Evolutionary conservation across 78 protist genomes (phyloP).

Genomic region (Trichosphaerium sp.): DNA sequence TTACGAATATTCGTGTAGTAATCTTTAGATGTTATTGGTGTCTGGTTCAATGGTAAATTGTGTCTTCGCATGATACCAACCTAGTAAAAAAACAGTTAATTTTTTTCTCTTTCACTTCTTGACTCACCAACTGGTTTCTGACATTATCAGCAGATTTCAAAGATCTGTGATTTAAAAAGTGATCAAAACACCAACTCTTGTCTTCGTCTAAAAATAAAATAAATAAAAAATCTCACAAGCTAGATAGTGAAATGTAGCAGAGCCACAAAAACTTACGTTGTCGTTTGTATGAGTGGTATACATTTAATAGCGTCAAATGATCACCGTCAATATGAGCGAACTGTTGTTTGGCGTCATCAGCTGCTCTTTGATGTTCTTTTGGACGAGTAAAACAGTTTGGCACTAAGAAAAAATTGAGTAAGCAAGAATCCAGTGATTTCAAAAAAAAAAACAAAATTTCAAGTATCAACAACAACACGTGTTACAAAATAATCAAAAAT

Average conservation of each 20-base stretch:
- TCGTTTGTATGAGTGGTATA: conserved; percentile 85
- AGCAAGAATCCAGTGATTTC: not conserved
- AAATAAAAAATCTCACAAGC: not conserved
- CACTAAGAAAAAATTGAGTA: no score
- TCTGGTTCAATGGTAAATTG: no score
- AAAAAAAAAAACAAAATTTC: not conserved
- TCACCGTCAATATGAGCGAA: conserved; percentile 97
- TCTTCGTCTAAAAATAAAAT: not conserved
- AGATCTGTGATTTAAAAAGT: conserved; percentile 81
- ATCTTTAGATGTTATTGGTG: conserved; percentile 6
- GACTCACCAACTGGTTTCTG: conserved; percentile 81
- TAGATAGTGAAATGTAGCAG: not conserved
- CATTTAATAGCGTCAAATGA: conserved; percentile 93
- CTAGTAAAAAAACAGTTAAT: not conserved
- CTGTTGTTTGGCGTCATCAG: conserved; percentile 69
- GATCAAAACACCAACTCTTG: conserved; percentile 61
- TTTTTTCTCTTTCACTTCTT: no score
- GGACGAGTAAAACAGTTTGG: conserved; percentile 87
- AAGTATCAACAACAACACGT: not conserved
- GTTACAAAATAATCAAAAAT: not conserved
- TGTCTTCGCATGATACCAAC: no score
- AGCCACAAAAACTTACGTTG: conserved; percentile 18
- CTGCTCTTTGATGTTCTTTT: conserved; percentile 50
- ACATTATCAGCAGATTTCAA: conserved; percentile 84
- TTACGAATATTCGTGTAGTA: conserved; percentile 85